These are phyloP conservation scores for Petunia axillaris DNA, from an alignment of 257 asterid genomes.

Conservation along the genomic window DNA sequence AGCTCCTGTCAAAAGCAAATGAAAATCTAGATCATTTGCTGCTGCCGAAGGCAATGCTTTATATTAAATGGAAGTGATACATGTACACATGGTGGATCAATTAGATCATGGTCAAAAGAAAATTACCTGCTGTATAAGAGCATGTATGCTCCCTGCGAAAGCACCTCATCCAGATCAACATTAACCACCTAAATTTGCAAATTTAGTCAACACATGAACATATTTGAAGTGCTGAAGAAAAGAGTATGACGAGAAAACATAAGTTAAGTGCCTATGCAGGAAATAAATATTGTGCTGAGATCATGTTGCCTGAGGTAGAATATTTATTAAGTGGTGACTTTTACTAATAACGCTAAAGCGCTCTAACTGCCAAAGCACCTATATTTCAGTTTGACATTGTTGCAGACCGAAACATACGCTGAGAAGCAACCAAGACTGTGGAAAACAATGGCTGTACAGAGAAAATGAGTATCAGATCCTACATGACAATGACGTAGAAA, in stretches of 20 bases:
- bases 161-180: constrained; percentile 86
- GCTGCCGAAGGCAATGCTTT: constrained; percentile 4
- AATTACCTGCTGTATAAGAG: constrained; percentile 88
- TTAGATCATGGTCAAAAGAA: constrained; percentile 20
- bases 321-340: constrained; percentile 3
- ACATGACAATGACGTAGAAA: background rate
- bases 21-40: constrained; percentile 10
- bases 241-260: background rate
- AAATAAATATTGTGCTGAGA: background rate
- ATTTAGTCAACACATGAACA: constrained; percentile 17
- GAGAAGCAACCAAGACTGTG: background rate
- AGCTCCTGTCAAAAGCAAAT: constrained; percentile 48
- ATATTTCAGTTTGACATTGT: constrained; percentile 8
- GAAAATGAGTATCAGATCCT: background rate
- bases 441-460: background rate
- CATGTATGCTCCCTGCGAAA: constrained; percentile 98
- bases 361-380: background rate
- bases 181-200: constrained; percentile 52
- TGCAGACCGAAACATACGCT: background rate
- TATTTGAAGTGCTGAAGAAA: background rate
- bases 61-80: background rate
- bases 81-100: background rate
- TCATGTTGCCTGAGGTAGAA: constrained; percentile 9
- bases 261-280: background rate
- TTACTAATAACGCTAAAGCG: background rate